These are phyloP conservation scores for Sherardia arvensis DNA, from an alignment of 257 asterid genomes.

Conservation along the genomic window DNA sequence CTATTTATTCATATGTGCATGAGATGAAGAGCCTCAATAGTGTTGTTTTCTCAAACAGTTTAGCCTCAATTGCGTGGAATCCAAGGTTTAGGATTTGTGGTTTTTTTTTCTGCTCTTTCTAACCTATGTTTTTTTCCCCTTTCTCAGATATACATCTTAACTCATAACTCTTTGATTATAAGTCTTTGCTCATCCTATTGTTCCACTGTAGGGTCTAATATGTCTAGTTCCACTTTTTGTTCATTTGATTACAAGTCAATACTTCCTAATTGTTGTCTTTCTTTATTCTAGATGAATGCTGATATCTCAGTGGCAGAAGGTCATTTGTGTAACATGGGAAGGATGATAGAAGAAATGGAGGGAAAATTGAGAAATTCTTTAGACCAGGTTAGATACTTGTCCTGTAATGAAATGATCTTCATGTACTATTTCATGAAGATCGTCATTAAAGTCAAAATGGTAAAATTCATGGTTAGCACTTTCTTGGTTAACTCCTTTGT, in stretches of 20 bases:
- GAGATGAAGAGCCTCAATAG: not conserved
- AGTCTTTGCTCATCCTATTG: not conserved
- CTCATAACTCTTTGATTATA: not conserved
- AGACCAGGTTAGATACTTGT: slow-evolving; percentile 55
- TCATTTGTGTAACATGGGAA: slow-evolving; percentile 95
- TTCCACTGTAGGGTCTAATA: not conserved
- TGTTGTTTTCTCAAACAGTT: not conserved
- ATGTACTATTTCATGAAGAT: too few species aligned
- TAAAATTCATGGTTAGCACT: not conserved
- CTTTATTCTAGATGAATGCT: slow-evolving; percentile 60
- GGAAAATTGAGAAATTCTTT: slow-evolving; percentile 87
- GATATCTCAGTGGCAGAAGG: slow-evolving; percentile 76
- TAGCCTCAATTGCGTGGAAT: too few species aligned
- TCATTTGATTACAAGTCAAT: not conserved
- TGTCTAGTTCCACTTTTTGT: not conserved
- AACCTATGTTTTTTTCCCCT: not conserved
- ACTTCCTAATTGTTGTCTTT: slow-evolving; percentile 5
- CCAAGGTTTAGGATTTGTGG: not conserved
- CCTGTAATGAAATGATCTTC: too few species aligned
- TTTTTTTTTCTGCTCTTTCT: not conserved
- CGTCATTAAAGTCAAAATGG: too few species aligned
- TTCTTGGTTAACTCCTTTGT: not conserved
- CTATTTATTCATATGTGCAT: not conserved
- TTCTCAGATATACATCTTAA: not conserved
- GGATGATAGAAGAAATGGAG: slow-evolving; percentile 98